These are phyloP conservation scores for Vanrija humicola DNA, from an alignment of 1,284 basidiomycete genomes.

Conservation along the genomic window DNA sequence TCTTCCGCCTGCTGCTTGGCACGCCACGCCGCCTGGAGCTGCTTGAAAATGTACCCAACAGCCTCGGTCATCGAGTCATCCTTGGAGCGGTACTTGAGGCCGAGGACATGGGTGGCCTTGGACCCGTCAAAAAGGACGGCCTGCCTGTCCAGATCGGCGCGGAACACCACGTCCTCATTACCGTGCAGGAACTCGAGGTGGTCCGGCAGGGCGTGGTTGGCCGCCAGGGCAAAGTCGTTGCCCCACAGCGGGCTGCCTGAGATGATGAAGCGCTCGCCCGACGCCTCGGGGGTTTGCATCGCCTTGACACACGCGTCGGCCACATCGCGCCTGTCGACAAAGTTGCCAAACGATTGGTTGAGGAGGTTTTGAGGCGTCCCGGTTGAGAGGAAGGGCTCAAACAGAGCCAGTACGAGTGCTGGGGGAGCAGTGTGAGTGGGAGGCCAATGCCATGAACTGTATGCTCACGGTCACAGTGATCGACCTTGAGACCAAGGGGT, in stretches of 20 bases:
- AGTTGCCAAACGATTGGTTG: conserved; percentile 39
- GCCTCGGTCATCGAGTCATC: conserved; percentile 23
- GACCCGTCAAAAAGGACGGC: conserved; percentile 25
- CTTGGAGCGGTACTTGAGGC: conserved; percentile 27
- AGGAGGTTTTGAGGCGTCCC: conserved; percentile 33
- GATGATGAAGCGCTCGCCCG: conserved; percentile 59
- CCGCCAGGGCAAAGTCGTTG: conserved; percentile 30
- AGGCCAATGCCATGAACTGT: too few relatives aligned
- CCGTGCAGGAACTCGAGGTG: neutral
- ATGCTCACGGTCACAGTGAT: too few relatives aligned
- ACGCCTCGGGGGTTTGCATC: conserved; percentile 43
- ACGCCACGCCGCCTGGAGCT: too few relatives aligned
- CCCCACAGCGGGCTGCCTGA: conserved; percentile 42
- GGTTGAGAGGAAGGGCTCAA: neutral
- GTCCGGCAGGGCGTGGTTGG: neutral
- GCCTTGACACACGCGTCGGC: conserved; percentile 2
- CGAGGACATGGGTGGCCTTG: conserved; percentile 35
- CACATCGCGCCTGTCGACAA: conserved; percentile 56
- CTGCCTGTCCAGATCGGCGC: neutral
- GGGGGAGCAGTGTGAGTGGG: too few relatives aligned
- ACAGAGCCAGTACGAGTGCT: too few relatives aligned
- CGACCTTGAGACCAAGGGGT: neutral
- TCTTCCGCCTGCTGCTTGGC: too few relatives aligned
- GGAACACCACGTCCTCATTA: conserved; percentile 4
- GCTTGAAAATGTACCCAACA: conserved; percentile 4